Percentiles rank a stretch among this genome's conserved stretches.
phyloP scores from a whole-genome alignment of 768 basidiomycete species.

The Candolleomyces eurysporus region DNA sequence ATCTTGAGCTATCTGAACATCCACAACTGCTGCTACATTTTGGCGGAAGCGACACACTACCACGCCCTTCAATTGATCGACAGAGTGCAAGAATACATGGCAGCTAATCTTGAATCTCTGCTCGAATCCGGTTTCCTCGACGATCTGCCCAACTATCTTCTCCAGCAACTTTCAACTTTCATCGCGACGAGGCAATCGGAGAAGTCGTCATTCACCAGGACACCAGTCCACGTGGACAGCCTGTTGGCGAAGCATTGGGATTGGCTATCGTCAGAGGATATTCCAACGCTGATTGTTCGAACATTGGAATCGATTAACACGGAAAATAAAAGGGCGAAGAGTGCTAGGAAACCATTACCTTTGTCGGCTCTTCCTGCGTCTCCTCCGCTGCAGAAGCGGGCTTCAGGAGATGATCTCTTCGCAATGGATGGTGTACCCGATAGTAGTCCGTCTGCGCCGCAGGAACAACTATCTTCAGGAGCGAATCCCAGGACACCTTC shows the following conservation, averaged over 20 bases:
- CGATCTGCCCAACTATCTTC: slow-evolving; percentile 60
- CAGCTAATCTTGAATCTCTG: slow-evolving; percentile 81
- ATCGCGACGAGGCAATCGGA: slow-evolving; percentile 56
- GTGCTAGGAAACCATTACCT: slow-evolving; percentile 15
- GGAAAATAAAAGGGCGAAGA: slow-evolving; percentile 16
- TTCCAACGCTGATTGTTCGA: slow-evolving; percentile 54
- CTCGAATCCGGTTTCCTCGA: slow-evolving; percentile 82
- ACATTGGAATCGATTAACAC: slow-evolving; percentile 13
- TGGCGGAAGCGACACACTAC: slow-evolving; percentile 79
- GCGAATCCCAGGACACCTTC: slow-evolving; percentile 35
- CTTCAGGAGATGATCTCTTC: slow-evolving; percentile 70
- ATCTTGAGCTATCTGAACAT: slow-evolving; percentile 67
- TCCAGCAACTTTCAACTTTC: slow-evolving; percentile 65
- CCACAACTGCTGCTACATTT: slow-evolving; percentile 76
- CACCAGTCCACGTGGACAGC: slow-evolving; percentile 45
- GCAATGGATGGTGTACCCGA: slow-evolving; percentile 79
- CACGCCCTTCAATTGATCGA: slow-evolving; percentile 66
- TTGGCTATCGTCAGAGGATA: slow-evolving; percentile 71
- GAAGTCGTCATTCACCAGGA: slow-evolving; percentile 67
- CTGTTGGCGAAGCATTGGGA: slow-evolving; percentile 61
- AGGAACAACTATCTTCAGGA: neutral
- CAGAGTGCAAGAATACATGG: slow-evolving; percentile 75
- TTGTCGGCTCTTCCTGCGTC: slow-evolving; percentile 8
- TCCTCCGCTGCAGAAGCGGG: slow-evolving; percentile 25
- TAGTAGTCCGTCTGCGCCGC: slow-evolving; percentile 1